These are phyloP conservation scores for Stromatinia cepivora DNA, from an alignment of 2,329 filamentous ascomycete genomes.

Conservation along the genomic window DNA sequence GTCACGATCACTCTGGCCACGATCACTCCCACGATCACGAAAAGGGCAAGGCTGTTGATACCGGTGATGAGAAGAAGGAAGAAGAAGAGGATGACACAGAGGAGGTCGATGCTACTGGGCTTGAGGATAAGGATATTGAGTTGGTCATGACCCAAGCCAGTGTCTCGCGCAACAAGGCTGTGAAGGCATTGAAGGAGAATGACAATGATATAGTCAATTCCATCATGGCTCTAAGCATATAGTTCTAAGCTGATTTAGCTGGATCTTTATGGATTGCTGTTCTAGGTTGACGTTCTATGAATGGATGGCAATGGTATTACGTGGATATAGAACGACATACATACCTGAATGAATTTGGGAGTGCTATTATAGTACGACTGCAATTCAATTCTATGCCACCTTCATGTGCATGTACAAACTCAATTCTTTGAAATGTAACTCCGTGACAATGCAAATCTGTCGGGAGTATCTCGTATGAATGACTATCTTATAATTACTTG, in stretches of 20 bases:
- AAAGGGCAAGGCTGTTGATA: conserved; percentile 59
- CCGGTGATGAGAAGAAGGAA: conserved; percentile 70
- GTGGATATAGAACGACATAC: conserved; percentile 21
- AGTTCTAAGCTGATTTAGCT: conserved; percentile 37
- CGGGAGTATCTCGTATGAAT: too few species aligned
- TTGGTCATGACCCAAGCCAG: conserved; percentile 97
- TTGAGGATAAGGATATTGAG: conserved; percentile 99
- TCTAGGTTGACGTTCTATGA: not conserved
- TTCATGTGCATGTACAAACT: not conserved
- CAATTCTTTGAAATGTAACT: not conserved
- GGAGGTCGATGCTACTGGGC: conserved; percentile 89
- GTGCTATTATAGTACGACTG: conserved; percentile 11
- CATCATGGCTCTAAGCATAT: conserved; percentile 97
- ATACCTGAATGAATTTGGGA: conserved; percentile 5
- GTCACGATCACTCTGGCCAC: conserved; percentile 57
- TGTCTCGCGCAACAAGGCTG: conserved; percentile 95
- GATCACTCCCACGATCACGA: conserved; percentile 64
- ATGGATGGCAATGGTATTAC: conserved; percentile 15
- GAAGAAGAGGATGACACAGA: conserved; percentile 89
- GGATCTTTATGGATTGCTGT: conserved; percentile 19
- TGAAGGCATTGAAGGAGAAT: conserved; percentile 98
- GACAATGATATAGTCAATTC: conserved; percentile 99
- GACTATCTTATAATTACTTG: not conserved
- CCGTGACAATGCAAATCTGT: not conserved
- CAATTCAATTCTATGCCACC: conserved; percentile 19